Conservation (phyloP, 202 grass and related monocot genomes). For the Zoysia matrella region DNA sequence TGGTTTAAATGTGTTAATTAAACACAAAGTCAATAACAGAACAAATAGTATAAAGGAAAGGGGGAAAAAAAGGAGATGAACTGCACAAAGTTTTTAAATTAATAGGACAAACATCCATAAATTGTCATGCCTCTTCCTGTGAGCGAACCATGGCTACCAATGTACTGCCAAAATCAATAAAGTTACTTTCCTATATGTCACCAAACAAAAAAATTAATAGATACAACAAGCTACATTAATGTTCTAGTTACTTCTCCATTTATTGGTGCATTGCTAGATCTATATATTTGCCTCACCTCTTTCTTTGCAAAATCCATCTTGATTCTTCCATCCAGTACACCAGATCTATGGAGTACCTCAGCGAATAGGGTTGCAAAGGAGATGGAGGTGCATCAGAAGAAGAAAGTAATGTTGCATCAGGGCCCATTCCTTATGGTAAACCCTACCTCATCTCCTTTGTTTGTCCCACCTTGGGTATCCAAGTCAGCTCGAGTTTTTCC, state of each 20-base stretch:
- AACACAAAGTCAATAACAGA: no score
- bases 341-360: neutral
- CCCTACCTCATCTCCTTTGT: neutral
- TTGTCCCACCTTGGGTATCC: neutral
- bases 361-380: neutral
- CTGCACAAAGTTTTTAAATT: neutral
- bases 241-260: neutral
- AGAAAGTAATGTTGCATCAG: neutral
- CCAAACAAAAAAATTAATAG: neutral
- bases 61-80: neutral
- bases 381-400: neutral
- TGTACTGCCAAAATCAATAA: neutral
- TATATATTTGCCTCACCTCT: neutral
- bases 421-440: neutral
- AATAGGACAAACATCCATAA: neutral
- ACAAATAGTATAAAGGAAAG: neutral
- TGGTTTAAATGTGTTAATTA: no score
- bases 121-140: neutral
- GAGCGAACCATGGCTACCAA: neutral
- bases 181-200: neutral
- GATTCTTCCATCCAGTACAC: neutral
- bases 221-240: neutral
- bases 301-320: neutral
- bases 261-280: no score
- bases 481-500: neutral